phyloP scores from a whole-genome alignment of 805 yeast species.

The Pichia pseudocactophila region DNA sequence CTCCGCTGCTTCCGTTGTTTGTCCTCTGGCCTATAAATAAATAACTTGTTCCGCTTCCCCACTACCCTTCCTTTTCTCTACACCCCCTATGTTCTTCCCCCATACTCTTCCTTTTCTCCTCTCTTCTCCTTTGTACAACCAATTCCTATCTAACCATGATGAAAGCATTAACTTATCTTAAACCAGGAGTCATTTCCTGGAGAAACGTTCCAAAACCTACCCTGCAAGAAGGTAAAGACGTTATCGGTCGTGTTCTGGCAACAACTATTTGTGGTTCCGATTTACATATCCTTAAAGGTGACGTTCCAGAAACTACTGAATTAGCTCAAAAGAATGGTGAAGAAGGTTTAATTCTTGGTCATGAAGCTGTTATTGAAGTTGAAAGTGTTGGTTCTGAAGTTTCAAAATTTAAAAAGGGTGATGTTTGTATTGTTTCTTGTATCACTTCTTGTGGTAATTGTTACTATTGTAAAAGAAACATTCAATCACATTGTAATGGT shows the following conservation, averaged over 20 bases:
- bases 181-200: constrained; percentile 33
- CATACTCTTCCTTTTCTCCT: no score
- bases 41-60: no score
- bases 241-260: constrained; percentile 43
- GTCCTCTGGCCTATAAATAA: no score
- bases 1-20: no score
- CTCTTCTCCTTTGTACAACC: background rate
- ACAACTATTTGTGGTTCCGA: constrained; percentile 64
- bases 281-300: constrained; percentile 53
- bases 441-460: constrained; percentile 55
- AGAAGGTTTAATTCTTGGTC: constrained; percentile 39
- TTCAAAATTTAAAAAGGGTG: constrained; percentile 42
- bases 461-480: constrained; percentile 43
- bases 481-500: constrained; percentile 52
- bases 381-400: constrained; percentile 42
- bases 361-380: constrained; percentile 52
- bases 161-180: constrained; percentile 40
- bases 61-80: no score
- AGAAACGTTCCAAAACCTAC: constrained; percentile 33
- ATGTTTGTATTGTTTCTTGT: constrained; percentile 56
- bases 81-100: background rate
- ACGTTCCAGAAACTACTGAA: constrained; percentile 44
- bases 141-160: constrained; percentile 23
- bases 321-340: constrained; percentile 15
- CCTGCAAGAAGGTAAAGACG: constrained; percentile 28